phyloP scores from a whole-genome alignment of 2,329 filamentous ascomycete species.

The Podosphaera fusca region DNA sequence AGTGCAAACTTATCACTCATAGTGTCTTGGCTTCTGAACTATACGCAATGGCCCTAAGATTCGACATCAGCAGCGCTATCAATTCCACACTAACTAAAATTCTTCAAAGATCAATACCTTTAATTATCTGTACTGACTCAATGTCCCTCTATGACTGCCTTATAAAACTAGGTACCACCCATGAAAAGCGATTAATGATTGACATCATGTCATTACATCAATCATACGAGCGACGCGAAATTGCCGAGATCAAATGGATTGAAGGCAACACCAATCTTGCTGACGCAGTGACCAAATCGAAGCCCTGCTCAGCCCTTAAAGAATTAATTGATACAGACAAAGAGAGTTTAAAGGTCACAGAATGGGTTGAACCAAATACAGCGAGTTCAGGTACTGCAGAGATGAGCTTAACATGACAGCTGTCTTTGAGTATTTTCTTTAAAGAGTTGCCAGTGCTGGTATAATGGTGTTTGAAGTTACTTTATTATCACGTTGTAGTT shows the following conservation, averaged over 20 bases:
- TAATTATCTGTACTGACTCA: conserved; percentile 1
- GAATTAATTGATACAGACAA: conserved; percentile 4
- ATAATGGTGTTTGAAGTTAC: not conserved
- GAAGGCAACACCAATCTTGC: conserved; percentile 3
- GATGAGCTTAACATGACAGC: not conserved
- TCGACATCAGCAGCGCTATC: conserved; percentile 2
- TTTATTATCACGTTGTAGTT: not conserved
- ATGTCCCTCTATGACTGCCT: conserved; percentile 1
- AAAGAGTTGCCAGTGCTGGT: not conserved
- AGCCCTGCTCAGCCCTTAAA: conserved; percentile 2
- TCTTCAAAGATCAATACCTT: not conserved
- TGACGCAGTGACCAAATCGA: conserved; percentile 6
- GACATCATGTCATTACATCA: not conserved
- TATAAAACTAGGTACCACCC: not conserved
- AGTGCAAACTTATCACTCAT: conserved; percentile 4
- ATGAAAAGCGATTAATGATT: conserved; percentile 1
- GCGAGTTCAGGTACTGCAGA: no score
- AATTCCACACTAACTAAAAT: conserved; percentile 1
- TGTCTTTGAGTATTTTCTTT: not conserved
- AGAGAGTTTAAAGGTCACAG: not conserved
- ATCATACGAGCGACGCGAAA: not conserved
- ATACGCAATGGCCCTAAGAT: conserved; percentile 2
- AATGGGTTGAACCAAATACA: conserved; percentile 2
- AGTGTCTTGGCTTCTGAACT: conserved; percentile 5
- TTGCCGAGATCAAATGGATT: conserved; percentile 1